Evolutionary conservation across 2,329 filamentous ascomycete genomes (phyloP), one percentile per base, ranked within the genome.

Genomic region (Rhynchosporium secalis): DNA sequence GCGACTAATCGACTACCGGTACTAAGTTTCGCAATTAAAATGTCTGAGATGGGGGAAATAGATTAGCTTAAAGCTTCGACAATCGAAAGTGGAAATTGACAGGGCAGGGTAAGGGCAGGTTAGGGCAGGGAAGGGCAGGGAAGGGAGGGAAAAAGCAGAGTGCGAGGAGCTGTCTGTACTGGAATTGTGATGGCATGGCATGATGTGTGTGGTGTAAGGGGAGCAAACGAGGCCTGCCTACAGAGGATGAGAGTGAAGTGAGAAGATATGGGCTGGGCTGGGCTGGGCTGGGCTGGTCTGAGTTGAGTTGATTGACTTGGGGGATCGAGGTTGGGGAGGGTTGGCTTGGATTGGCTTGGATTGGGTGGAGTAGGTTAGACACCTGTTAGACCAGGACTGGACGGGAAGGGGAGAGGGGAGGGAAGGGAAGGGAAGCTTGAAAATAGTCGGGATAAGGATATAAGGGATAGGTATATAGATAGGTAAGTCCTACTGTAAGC

Each of bases 1-100:
- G 62, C 63, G 63, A 67, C 61, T 56, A 57, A 47, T 57, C 55
- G 55, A 31, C 41, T 36, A 57, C 20, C 20, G 20, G 20, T 20
- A 20, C 55, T 48, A n/a, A 60, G 61, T 61, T 56, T 65, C 43
- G 60, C 62, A 52, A 59, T 12, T 36, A 52, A n/a, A 56, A 52
- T 57, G 51, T 63, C 57, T 58, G 56, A 49, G 31, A 55, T 58
- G 52, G 45, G 20, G 29, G 58, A 56, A 58, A 46, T 36, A 56
- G 68, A 66, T 67, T 62, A 67, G 67, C 60, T 65, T 56, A 28
- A 55, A 47, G 56, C 36, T 40, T 36, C 29, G 20, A 45, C 36
- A 43, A n/a, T 54, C 33, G 28, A 28, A 57, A 57, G 28, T 48
- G 43, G n/a, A 28, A 57, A 57, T 15, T 48, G 43, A 33, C 55